Percentiles rank a stretch among this genome's conserved stretches.
phyloP scores from a whole-genome alignment of 495 filamentous ascomycete genomes.

The Hypoxylon rickii region DNA sequence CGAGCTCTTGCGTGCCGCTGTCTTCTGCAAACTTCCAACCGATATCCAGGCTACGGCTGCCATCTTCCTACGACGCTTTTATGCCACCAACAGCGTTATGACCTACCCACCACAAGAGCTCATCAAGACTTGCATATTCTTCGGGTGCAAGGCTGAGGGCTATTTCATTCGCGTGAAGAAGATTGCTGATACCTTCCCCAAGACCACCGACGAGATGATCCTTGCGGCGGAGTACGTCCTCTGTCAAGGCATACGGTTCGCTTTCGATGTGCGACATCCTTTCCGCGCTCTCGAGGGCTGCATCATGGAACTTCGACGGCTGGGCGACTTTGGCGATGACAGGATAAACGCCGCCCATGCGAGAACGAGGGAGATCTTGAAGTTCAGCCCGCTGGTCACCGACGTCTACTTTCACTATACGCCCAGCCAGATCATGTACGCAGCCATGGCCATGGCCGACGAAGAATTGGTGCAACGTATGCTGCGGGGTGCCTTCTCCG shows the following conservation, averaged over 20 bases:
- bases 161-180: constrained; percentile 72
- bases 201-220: constrained; percentile 73
- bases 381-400: constrained; percentile 78
- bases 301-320: constrained; percentile 71
- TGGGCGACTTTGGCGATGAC: constrained; percentile 52
- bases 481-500: constrained; percentile 68
- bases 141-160: constrained; percentile 90
- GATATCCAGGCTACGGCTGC: constrained; percentile 88
- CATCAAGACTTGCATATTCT: constrained; percentile 83
- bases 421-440: constrained; percentile 89
- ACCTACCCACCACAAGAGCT: constrained; percentile 90
- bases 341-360: constrained; percentile 71
- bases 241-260: constrained; percentile 90
- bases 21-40: constrained; percentile 76
- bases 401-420: constrained; percentile 97
- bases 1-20: constrained; percentile 72
- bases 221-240: constrained; percentile 89
- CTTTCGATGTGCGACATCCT: constrained; percentile 90
- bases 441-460: constrained; percentile 76
- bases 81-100: constrained; percentile 90
- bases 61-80: constrained; percentile 91
- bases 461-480: constrained; percentile 71
- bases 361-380: constrained; percentile 72
- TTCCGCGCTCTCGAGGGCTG: constrained; percentile 85
- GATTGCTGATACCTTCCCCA: constrained; percentile 61